phyloP scores from a whole-genome alignment of 164 flowering plant genomes.

The Liquidambar formosana region DNA sequence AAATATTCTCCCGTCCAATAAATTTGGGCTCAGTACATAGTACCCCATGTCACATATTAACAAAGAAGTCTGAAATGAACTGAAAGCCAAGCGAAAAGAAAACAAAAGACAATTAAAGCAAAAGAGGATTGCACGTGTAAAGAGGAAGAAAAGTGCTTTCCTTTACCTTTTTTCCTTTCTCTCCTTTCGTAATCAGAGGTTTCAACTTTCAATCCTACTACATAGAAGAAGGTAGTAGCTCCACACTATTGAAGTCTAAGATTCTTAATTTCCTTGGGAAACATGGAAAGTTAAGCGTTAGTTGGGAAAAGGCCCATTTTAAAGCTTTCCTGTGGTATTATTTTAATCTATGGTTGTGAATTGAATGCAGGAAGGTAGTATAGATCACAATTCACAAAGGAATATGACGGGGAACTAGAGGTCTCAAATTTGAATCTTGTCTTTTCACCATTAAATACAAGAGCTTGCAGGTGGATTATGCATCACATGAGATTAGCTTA shows the following conservation, averaged over 20 bases:
- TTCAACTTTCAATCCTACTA: not conserved
- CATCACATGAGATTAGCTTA: too few relatives aligned
- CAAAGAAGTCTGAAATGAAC: not conserved
- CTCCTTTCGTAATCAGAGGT: not conserved
- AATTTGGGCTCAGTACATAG: not conserved
- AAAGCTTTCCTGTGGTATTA: not conserved
- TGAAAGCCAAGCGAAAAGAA: slow-evolving; percentile 3
- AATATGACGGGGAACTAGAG: too few relatives aligned
- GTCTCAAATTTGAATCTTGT: too few relatives aligned
- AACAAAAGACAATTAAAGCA: not conserved
- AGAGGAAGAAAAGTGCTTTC: not conserved
- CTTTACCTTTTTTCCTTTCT: not conserved
- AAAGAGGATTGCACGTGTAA: slow-evolving; percentile 1
- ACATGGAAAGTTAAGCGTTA: not conserved
- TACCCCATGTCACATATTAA: not conserved
- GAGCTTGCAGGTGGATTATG: too few relatives aligned
- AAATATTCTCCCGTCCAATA: too few relatives aligned
- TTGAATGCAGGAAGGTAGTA: too few relatives aligned
- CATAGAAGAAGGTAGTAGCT: not conserved
- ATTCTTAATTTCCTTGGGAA: slow-evolving; percentile 2
- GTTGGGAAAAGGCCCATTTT: not conserved
- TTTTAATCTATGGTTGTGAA: not conserved
- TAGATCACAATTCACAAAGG: too few relatives aligned
- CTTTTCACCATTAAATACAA: too few relatives aligned
- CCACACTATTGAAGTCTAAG: not conserved